Evolutionary conservation across 495 filamentous ascomycete genomes (phyloP).

Genomic region (Bryoglossum gracile): DNA sequence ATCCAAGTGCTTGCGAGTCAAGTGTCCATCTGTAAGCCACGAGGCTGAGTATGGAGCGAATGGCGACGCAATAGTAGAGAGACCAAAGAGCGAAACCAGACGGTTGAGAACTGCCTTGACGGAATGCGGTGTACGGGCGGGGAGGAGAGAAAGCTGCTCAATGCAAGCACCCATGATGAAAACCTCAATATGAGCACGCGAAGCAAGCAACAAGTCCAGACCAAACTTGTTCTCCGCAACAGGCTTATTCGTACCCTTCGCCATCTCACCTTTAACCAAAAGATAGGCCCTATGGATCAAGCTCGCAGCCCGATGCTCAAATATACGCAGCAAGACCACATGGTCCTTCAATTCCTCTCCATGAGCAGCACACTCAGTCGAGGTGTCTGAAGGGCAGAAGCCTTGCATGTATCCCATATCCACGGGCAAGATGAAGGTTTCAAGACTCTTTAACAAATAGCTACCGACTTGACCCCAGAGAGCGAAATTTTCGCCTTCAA

Average conservation of each 20-base stretch:
- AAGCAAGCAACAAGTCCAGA: background rate
- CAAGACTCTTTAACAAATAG: slow-evolving; percentile 34
- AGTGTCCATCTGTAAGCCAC: slow-evolving; percentile 21
- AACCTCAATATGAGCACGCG: slow-evolving; percentile 4
- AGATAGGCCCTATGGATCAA: background rate
- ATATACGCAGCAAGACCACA: slow-evolving; percentile 4
- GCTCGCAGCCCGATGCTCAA: slow-evolving; percentile 9
- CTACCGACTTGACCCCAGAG: slow-evolving; percentile 64
- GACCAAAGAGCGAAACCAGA: slow-evolving; percentile 21
- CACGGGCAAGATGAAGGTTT: background rate
- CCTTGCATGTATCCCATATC: slow-evolving; percentile 1
- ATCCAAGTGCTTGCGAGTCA: slow-evolving; percentile 10
- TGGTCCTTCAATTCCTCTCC: slow-evolving; percentile 9
- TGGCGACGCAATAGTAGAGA: slow-evolving; percentile 22
- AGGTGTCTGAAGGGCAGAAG: background rate
- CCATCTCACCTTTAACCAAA: background rate
- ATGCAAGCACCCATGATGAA: background rate
- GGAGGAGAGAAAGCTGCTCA: background rate
- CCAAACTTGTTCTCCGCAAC: background rate
- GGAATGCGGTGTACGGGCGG: background rate
- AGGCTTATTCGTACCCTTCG: background rate
- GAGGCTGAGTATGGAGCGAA: slow-evolving; percentile 8
- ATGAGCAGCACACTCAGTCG: background rate
- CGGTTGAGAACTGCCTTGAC: slow-evolving; percentile 9
- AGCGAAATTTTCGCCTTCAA: slow-evolving; percentile 60